Conservation (phyloP, 148 eudicot genomes). For the Bassia scoparia region DNA sequence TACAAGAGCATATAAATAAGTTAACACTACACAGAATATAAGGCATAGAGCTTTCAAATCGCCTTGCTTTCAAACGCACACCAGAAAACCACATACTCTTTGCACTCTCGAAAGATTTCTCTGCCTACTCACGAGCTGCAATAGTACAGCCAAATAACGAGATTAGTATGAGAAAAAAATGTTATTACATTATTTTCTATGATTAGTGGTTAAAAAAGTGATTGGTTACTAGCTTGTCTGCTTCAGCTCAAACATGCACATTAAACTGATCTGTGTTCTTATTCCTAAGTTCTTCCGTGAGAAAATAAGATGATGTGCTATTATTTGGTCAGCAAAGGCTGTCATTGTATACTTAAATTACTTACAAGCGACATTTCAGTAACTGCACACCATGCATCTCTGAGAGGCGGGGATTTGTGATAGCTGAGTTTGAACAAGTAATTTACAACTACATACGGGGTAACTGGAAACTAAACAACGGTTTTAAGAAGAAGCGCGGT, state of each 20-base stretch:
- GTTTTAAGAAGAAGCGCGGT: neutral
- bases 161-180: neutral
- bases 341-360: too few relatives aligned
- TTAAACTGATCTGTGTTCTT: too few relatives aligned
- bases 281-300: too few relatives aligned
- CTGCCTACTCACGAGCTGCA: slow-evolving; percentile 3
- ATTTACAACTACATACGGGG: neutral
- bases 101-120: neutral
- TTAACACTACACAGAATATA: too few relatives aligned
- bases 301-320: too few relatives aligned
- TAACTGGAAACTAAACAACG: neutral
- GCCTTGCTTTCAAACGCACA: neutral
- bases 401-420: neutral
- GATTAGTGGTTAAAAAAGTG: neutral
- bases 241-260: too few relatives aligned
- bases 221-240: neutral
- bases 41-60: neutral
- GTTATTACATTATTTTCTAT: neutral
- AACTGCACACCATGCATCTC: neutral
- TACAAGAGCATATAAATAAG: neutral
- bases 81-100: neutral
- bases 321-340: too few relatives aligned
- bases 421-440: neutral
- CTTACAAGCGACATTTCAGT: neutral
- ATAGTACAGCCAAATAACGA: neutral